Conservation (phyloP, 2,329 filamentous ascomycete species). For the Verticillium nonalfalfae region DNA sequence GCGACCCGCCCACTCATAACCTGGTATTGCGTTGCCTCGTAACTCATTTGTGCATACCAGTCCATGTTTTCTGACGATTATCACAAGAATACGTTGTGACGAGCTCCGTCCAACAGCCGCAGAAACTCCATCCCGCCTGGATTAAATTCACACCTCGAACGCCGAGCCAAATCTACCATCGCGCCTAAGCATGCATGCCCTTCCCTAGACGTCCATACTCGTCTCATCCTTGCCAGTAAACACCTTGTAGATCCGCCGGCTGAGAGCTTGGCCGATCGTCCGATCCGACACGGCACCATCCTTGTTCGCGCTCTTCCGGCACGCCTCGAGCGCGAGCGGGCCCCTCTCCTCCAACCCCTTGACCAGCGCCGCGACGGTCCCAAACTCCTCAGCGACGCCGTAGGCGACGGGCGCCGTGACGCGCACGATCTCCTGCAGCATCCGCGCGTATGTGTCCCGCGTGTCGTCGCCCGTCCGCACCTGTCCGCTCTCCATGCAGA, state of each 20-base stretch:
- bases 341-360: slow-evolving; percentile 52
- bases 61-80: too few species aligned
- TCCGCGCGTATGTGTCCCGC: slow-evolving; percentile 62
- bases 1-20: too few species aligned
- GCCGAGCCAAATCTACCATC: not conserved
- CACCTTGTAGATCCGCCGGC: slow-evolving; percentile 51
- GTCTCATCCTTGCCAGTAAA: slow-evolving; percentile 50
- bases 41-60: too few species aligned
- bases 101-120: too few species aligned
- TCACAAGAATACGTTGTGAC: too few species aligned
- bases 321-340: slow-evolving; percentile 53
- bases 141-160: not conserved
- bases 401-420: slow-evolving; percentile 68
- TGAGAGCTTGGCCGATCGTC: slow-evolving; percentile 50
- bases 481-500: slow-evolving; percentile 76
- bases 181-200: not conserved
- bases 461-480: slow-evolving; percentile 62
- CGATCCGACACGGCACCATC: slow-evolving; percentile 51
- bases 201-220: slow-evolving; percentile 45
- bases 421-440: slow-evolving; percentile 69
- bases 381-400: slow-evolving; percentile 58
- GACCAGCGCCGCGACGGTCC: slow-evolving; percentile 50
- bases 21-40: too few species aligned
- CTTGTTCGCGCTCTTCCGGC: slow-evolving; percentile 50
- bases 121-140: too few species aligned